Evolutionary conservation across 2,329 filamentous ascomycete species (phyloP).

Genomic region (Pleomassaria siparia): DNA sequence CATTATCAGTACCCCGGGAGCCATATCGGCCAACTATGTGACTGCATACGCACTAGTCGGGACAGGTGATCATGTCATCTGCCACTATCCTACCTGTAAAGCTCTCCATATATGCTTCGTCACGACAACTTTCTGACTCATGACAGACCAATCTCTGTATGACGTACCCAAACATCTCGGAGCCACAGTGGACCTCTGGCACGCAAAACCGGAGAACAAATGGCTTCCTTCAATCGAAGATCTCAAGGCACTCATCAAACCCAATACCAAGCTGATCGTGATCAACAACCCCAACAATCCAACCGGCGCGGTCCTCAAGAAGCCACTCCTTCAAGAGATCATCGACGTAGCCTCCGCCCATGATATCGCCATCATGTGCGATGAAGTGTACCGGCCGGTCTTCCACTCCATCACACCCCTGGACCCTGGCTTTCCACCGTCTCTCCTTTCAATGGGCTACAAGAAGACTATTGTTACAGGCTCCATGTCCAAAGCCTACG

Average conservation of each 20-base stretch:
- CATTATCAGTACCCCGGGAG: conserved; percentile 76
- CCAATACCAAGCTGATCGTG: conserved; percentile 71
- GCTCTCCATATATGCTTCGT: neutral
- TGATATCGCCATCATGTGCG: conserved; percentile 68
- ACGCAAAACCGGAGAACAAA: conserved; percentile 62
- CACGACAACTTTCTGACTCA: neutral
- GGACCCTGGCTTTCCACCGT: conserved; percentile 62
- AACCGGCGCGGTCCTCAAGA: conserved; percentile 70
- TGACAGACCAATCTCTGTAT: conserved; percentile 69
- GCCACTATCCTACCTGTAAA: conserved; percentile 77
- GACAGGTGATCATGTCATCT: conserved; percentile 79
- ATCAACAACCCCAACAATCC: conserved; percentile 82
- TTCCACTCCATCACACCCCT: conserved; percentile 68
- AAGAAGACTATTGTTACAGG: conserved; percentile 71
- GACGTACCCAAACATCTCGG: conserved; percentile 72
- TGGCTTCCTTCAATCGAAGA: conserved; percentile 70
- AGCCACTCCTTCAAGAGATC: conserved; percentile 61
- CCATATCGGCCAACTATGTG: conserved; percentile 84
- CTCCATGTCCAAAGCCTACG: conserved; percentile 84
- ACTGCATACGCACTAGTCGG: conserved; percentile 71
- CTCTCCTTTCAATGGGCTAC: conserved; percentile 72
- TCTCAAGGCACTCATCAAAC: conserved; percentile 64
- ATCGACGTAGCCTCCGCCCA: conserved; percentile 64
- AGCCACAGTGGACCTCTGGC: conserved; percentile 77
- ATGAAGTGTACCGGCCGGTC: conserved; percentile 83